Conservation (phyloP, 371 early-diverging fungal genomes). For the Rhizomucor pusillus region DNA sequence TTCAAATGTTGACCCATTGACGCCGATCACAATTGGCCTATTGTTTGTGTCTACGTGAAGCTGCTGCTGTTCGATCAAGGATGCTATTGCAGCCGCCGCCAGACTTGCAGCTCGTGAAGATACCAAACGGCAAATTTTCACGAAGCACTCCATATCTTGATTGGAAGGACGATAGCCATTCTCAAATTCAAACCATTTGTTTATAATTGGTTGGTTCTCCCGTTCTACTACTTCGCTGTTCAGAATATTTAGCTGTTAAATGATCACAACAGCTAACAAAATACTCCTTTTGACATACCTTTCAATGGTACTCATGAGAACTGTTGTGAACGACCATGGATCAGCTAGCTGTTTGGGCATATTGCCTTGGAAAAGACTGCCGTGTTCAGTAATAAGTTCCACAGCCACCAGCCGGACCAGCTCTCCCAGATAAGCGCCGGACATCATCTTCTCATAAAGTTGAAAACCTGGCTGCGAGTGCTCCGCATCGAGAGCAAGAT, state of each 20-base stretch:
- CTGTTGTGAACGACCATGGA: conserved; percentile 72
- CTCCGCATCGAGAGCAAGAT: conserved; percentile 70
- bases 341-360: conserved; percentile 51
- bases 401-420: conserved; percentile 71
- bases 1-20: conserved; percentile 45
- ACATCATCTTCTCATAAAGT: conserved; percentile 92
- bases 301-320: conserved; percentile 59
- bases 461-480: conserved; percentile 77
- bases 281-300: conserved; percentile 42
- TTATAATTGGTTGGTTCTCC: conserved; percentile 1
- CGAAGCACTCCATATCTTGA: conserved; percentile 27
- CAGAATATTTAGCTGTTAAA: no score
- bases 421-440: conserved; percentile 93
- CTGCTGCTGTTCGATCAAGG: conserved; percentile 34
- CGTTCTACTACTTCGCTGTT: not conserved
- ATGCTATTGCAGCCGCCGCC: conserved; percentile 36
- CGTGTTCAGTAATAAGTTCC: conserved; percentile 61
- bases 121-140: conserved; percentile 33
- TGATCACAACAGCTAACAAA: no score
- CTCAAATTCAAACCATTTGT: not conserved
- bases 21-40: conserved; percentile 36
- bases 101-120: conserved; percentile 41
- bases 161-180: conserved; percentile 11
- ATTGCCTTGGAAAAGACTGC: conserved; percentile 62
- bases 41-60: conserved; percentile 3